Conservation (phyloP, 2,329 filamentous ascomycete genomes). For the Coniella lustricola region DNA sequence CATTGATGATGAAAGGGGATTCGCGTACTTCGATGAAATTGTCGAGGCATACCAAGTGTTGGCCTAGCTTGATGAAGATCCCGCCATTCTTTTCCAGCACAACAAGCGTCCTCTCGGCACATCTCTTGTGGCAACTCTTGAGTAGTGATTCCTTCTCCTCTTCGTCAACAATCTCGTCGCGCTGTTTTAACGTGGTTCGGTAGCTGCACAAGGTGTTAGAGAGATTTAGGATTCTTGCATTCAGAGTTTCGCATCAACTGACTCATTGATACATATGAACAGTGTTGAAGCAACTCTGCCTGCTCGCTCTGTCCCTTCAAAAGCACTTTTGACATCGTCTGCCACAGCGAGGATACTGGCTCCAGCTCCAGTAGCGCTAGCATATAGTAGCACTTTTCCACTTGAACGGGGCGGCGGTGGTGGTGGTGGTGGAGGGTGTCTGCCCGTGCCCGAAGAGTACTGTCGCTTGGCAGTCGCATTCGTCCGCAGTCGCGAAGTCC, state of each 20-base stretch:
- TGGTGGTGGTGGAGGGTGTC: neutral
- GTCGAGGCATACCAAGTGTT: slow-evolving; percentile 61
- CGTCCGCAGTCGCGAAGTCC: neutral
- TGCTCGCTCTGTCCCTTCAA: slow-evolving; percentile 67
- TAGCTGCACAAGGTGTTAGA: slow-evolving; percentile 54
- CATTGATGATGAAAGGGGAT: neutral
- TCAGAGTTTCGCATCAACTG: slow-evolving; percentile 18
- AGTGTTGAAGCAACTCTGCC: slow-evolving; percentile 71
- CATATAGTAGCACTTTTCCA: slow-evolving; percentile 38
- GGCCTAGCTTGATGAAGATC: slow-evolving; percentile 96
- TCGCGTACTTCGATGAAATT: neutral
- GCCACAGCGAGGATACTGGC: slow-evolving; percentile 47
- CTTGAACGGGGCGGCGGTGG: slow-evolving; percentile 15
- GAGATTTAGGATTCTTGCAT: neutral
- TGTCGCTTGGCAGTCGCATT: neutral
- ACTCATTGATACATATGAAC: slow-evolving; percentile 85
- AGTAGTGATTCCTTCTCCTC: slow-evolving; percentile 62
- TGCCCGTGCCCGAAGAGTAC: slow-evolving; percentile 5
- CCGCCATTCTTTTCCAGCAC: slow-evolving; percentile 94
- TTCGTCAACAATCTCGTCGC: slow-evolving; percentile 54
- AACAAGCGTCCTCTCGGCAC: slow-evolving; percentile 76
- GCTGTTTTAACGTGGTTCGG: slow-evolving; percentile 69
- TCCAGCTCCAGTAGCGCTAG: slow-evolving; percentile 42
- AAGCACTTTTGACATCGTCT: slow-evolving; percentile 69
- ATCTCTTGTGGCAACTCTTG: slow-evolving; percentile 83